Evolutionary conservation across 305 asterid genomes (phyloP), one percentile per base, ranked within the genome.

Genomic region (Andrographis paniculata): DNA sequence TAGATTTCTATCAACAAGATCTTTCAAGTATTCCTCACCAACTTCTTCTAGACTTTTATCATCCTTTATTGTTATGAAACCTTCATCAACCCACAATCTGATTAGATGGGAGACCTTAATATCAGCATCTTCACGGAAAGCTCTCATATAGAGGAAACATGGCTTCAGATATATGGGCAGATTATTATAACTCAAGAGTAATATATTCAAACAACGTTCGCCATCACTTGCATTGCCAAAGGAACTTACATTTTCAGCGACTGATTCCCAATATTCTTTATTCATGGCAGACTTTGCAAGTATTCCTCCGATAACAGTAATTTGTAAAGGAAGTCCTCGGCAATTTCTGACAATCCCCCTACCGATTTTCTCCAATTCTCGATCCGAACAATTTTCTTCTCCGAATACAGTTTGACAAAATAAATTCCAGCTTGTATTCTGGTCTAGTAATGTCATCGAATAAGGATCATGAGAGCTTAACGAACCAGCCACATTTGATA

Each of bases 121-220:
- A 10, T 14, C 2, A 20, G 2, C 2, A 20, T 42, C 51, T 43
- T 44, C 23, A 6, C 17, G 23, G n/a, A 20, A 30, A 19, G 16
- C 10, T 12, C 38, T 20, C 21, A 50, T 18, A 24, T 42, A 21
- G 27, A 59, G 49, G 17, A 62, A 62, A 22, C 58, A 62, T n/a
- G 18, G 47, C 15, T 33, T 68, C 44, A 68, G 49, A 36, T 64
- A 42, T 18, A 49, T 31, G 14, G 70, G 74, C 55, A 63, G 24
- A 27, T 63, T 55, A 37, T 30, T 19, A 17, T 68, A 68, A 42
- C 74, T 58, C 50, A 68, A 51, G 44, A 14, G 28, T 14, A 46
- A 33, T 45, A 60, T 46, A 38, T 47, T 50, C 42, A 47, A 42
- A 41, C 55, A 52, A 13, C 46, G 41, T 5, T 51, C 61, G 33